phyloP scores from a whole-genome alignment of 768 basidiomycete genomes.

The Tylopilus balloui region DNA sequence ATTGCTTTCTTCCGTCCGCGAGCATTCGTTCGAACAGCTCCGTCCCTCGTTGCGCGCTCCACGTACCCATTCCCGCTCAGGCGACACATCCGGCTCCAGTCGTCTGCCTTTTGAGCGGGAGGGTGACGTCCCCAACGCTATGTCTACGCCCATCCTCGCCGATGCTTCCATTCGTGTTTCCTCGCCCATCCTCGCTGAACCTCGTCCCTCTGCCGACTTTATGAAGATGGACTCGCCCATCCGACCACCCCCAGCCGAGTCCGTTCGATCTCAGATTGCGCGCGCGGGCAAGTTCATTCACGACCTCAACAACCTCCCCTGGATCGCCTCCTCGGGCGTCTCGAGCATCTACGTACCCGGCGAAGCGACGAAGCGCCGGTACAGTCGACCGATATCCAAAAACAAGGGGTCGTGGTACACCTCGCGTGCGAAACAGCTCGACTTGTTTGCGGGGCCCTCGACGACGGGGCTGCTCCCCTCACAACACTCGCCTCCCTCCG shows the following conservation, averaged over 20 bases:
- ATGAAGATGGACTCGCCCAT: conserved; percentile 45
- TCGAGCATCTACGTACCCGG: conserved; percentile 48
- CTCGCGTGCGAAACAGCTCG: conserved; percentile 25
- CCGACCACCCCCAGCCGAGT: conserved; percentile 36
- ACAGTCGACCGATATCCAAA: conserved; percentile 27
- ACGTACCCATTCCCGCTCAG: conserved; percentile 19
- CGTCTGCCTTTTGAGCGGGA: conserved; percentile 22
- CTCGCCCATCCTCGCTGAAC: conserved; percentile 40
- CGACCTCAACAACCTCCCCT: conserved; percentile 41
- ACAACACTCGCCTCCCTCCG: conserved; percentile 10
- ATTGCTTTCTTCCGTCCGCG: conserved; percentile 24
- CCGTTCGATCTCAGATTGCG: conserved; percentile 33
- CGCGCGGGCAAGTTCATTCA: conserved; percentile 36
- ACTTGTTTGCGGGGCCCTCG: conserved; percentile 31
- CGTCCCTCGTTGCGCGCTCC: conserved; percentile 11
- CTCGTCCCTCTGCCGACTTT: conserved; percentile 42
- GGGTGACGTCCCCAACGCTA: conserved; percentile 25
- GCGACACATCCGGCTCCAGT: conserved; percentile 22
- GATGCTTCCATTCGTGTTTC: conserved; percentile 23
- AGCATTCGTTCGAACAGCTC: conserved; percentile 20
- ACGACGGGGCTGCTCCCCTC: conserved; percentile 27
- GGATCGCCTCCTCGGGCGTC: conserved; percentile 43
- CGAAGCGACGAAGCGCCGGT: conserved; percentile 25
- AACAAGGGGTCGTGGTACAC: conserved; percentile 29
- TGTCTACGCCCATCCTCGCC: conserved; percentile 28